phyloP scores from a whole-genome alignment of 202 grass and related monocot genomes.

The Setaria viridis region DNA sequence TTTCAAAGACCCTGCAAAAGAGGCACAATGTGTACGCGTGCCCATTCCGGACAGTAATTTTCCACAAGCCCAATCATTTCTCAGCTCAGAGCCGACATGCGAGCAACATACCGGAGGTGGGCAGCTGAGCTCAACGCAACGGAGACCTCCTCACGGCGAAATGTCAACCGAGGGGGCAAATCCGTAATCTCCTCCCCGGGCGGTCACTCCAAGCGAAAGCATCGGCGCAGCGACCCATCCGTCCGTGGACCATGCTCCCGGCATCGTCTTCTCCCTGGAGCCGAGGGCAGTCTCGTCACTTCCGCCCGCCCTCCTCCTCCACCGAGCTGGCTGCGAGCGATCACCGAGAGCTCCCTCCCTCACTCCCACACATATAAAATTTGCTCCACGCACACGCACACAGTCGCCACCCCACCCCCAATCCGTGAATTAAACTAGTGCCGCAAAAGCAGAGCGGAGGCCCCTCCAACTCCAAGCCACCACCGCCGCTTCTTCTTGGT shows the following conservation, averaged over 20 bases:
- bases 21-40: too few species aligned
- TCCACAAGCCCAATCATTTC: not conserved
- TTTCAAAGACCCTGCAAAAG: not conserved
- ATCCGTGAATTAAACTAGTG: slow-evolving; percentile 40
- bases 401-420: slow-evolving; percentile 24
- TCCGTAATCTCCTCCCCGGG: slow-evolving; percentile 18
- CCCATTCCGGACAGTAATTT: not conserved
- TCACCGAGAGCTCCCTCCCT: slow-evolving; percentile 39
- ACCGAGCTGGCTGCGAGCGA: not conserved
- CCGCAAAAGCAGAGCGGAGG: slow-evolving; percentile 25
- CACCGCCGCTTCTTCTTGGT: slow-evolving; percentile 54
- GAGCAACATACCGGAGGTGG: not conserved
- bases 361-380: slow-evolving; percentile 68
- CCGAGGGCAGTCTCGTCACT: slow-evolving; percentile 60
- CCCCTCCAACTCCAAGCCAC: not conserved
- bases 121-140: not conserved
- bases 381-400: slow-evolving; percentile 50
- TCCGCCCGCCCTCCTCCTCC: not conserved
- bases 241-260: not conserved
- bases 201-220: slow-evolving; percentile 27
- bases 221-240: slow-evolving; percentile 34
- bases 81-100: not conserved
- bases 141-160: not conserved
- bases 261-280: not conserved
- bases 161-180: slow-evolving; percentile 37